These are phyloP conservation scores for Durotheca rogersii DNA, from an alignment of 495 filamentous ascomycete genomes.

Conservation along the genomic window DNA sequence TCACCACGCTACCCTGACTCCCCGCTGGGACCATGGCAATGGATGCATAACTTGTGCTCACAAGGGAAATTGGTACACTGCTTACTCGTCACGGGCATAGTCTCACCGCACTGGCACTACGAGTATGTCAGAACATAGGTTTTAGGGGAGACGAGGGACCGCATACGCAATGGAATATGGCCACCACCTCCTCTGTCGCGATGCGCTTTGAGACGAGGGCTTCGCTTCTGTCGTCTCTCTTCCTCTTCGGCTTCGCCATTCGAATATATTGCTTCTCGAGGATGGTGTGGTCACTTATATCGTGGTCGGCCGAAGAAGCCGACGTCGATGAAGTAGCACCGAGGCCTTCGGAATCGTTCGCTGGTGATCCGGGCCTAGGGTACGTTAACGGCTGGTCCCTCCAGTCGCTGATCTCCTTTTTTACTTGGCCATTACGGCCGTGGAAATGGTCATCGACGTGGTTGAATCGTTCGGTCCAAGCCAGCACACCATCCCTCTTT, in stretches of 20 bases:
- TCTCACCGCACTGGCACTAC: conserved; percentile 28
- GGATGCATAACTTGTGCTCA: conserved; percentile 24
- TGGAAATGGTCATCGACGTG: conserved; percentile 84
- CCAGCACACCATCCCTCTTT: conserved; percentile 53
- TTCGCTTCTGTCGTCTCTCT: conserved; percentile 19
- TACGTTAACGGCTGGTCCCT: conserved; percentile 31
- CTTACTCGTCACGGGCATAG: conserved; percentile 17
- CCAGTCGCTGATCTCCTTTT: conserved; percentile 42
- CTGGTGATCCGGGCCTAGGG: neutral
- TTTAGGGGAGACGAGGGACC: neutral
- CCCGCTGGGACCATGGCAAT: conserved; percentile 1
- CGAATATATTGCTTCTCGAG: conserved; percentile 4
- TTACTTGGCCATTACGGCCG: conserved; percentile 35
- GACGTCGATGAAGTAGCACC: neutral
- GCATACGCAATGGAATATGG: conserved; percentile 20
- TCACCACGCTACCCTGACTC: neutral
- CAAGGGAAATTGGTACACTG: conserved; percentile 30
- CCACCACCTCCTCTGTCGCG: conserved; percentile 5
- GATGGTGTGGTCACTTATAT: neutral
- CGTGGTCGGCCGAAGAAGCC: neutral
- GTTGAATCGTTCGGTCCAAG: conserved; percentile 76
- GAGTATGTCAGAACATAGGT: conserved; percentile 12
- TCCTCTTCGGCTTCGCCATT: conserved; percentile 25
- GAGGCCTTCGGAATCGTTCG: conserved; percentile 17
- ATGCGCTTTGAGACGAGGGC: conserved; percentile 9